Base-by-base conservation (phyloP, 441 rosid genomes). In the Pelargonium fulgidum region DNA sequence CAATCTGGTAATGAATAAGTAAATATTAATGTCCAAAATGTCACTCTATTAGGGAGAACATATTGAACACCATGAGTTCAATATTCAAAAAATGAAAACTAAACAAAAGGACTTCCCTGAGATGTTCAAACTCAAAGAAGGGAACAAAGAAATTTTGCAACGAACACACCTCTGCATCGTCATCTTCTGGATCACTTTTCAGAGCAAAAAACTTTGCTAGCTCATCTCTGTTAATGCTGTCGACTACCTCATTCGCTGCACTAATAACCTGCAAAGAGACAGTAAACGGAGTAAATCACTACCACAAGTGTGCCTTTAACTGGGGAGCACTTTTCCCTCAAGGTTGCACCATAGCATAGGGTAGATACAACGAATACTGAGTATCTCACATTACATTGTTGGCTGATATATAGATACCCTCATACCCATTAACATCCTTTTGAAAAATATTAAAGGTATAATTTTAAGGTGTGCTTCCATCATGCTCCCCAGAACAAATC, bases 101-200 rank as follows among this genome's bases (percentile, higher is more conserved):
- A 58, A 58, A 10, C 62, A 58, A 58, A 24, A 11, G 58, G 13
- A 58, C 62, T 58, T 58, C 26, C 29, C 29, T 58, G 20, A 58
- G 26, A n/a, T n/a, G n/a, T n/a, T n/a, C n/a, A 29, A 22, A 36
- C 22, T 20, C 64, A 33, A 20, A 7, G n/a, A 16, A 66, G 39
- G 44, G 20, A 59, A 64, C 11, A 16, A 24, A 7, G 70, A 29
- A 77, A 42, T n/a, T 65, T 7, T 19, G 19, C 3, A 13, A 12
- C 1, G 63, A 70, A 64, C n/a, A 72, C 29, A 91, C 99, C 93
- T 94, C 92, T 66, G 89, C 87, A 24, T 92, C 98, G 66, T 87
- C 96, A 74, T 94, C 99, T 77, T 94, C 98, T 44, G 94, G 96
- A 71, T 92, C 99, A 81, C 70, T 84, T 83, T 83, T 94, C 62